Evolutionary conservation across 176 grass and related monocot species (phyloP).

Genomic region (Urochloa ruziziensis): DNA sequence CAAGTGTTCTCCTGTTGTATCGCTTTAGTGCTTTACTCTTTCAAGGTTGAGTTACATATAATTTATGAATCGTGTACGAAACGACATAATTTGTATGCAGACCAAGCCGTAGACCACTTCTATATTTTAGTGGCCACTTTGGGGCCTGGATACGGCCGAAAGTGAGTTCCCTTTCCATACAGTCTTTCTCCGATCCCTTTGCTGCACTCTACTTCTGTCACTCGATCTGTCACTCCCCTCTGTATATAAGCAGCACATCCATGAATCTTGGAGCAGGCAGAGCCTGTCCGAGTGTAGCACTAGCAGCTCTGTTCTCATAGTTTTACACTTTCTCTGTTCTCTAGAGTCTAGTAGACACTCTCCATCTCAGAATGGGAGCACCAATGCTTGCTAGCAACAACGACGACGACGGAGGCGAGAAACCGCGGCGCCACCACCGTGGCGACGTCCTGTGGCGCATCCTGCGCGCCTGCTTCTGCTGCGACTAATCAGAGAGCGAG

Average conservation of each 20-base stretch:
- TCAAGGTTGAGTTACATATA: background rate
- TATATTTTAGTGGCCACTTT: background rate
- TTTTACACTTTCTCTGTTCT: background rate
- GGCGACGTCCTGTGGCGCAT: conserved; percentile 19
- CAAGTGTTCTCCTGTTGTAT: background rate
- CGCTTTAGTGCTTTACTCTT: background rate
- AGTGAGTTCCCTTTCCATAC: conserved; percentile 16
- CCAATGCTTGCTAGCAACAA: background rate
- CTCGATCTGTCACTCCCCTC: background rate
- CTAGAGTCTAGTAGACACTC: background rate
- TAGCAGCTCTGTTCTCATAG: too few species aligned
- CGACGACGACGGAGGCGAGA: background rate
- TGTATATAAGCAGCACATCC: conserved; percentile 8
- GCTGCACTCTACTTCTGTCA: background rate
- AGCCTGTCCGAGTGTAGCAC: background rate
- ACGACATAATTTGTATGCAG: background rate
- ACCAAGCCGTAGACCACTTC: background rate
- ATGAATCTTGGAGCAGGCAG: background rate
- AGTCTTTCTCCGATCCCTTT: background rate
- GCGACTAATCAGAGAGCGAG: background rate
- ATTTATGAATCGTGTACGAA: background rate
- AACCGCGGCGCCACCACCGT: background rate
- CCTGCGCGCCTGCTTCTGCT: conserved; percentile 14
- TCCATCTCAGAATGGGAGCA: conserved; percentile 18
- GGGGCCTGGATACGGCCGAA: conserved; percentile 33